These are phyloP conservation scores for Dipteronia dyeriana DNA, from an alignment of 345 rosid genomes.

Conservation along the genomic window DNA sequence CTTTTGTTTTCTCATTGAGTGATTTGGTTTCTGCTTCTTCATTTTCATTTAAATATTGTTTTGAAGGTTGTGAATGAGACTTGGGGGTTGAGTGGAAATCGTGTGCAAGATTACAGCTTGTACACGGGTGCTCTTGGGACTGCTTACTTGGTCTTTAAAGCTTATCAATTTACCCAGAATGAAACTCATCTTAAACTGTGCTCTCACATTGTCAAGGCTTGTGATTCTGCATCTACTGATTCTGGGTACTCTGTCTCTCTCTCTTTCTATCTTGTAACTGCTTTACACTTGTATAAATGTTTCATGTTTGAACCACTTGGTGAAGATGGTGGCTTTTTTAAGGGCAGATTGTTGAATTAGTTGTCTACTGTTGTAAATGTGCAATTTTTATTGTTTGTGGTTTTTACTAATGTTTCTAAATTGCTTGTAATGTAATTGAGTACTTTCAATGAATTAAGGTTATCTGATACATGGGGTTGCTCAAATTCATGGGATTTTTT, in stretches of 20 bases:
- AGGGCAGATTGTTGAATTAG: neutral
- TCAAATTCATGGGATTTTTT: too few species aligned
- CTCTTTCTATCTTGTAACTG: neutral
- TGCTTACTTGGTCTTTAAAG: constrained; percentile 58
- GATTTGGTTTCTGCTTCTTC: constrained; percentile 14
- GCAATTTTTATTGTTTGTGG: neutral
- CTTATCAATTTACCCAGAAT: constrained; percentile 49
- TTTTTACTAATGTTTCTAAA: neutral
- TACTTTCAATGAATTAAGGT: neutral
- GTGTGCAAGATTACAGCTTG: constrained; percentile 52
- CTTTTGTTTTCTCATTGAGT: neutral
- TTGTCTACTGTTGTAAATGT: neutral
- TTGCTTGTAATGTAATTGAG: neutral
- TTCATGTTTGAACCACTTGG: neutral
- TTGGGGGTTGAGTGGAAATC: constrained; percentile 47
- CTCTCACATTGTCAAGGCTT: constrained; percentile 54
- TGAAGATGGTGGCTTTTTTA: neutral
- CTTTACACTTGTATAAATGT: neutral
- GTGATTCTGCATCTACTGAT: constrained; percentile 62
- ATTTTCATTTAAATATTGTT: neutral
- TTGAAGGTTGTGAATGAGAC: constrained; percentile 58
- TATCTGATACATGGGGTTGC: constrained; percentile 1
- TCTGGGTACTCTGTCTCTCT: constrained; percentile 46
- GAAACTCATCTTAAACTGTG: constrained; percentile 53
- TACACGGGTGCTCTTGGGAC: constrained; percentile 70